Evolutionary conservation across 2,329 filamentous ascomycete species (phyloP).

Genomic region (Xylariaceae sp.): DNA sequence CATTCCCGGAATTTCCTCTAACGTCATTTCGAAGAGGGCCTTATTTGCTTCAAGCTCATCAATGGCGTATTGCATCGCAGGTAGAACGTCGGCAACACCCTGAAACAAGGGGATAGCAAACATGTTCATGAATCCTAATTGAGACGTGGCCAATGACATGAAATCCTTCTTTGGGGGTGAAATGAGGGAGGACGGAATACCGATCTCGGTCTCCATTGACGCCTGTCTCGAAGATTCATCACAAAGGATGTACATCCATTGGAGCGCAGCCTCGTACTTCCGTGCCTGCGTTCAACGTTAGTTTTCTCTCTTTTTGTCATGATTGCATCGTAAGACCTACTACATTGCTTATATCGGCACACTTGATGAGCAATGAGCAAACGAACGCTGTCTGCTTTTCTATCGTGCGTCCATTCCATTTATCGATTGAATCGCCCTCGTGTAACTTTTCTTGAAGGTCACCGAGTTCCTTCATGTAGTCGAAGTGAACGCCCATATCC

Average conservation of each 20-base stretch:
- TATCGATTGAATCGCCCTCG: constrained; percentile 65
- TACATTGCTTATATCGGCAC: constrained; percentile 98
- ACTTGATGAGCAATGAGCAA: constrained; percentile 96
- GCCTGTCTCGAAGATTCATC: constrained; percentile 94
- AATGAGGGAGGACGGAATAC: constrained; percentile 86
- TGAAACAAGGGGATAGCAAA: constrained; percentile 93
- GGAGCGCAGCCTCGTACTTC: constrained; percentile 76
- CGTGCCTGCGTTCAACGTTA: constrained; percentile 65
- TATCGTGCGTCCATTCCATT: constrained; percentile 75
- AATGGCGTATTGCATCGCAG: constrained; percentile 81
- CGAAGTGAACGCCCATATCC: constrained; percentile 96
- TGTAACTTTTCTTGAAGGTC: constrained; percentile 78
- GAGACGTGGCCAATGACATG: constrained; percentile 80
- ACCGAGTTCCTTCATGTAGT: constrained; percentile 90
- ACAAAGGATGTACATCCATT: constrained; percentile 93
- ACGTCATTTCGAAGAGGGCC: constrained; percentile 68
- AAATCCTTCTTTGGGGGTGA: constrained; percentile 82
- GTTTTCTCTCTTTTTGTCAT: neutral
- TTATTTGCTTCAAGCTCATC: constrained; percentile 81
- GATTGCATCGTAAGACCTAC: constrained; percentile 56
- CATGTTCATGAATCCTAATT: constrained; percentile 95
- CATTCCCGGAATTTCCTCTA: constrained; percentile 63
- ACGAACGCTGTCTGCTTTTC: constrained; percentile 78
- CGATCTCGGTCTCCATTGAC: constrained; percentile 84
- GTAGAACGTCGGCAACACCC: constrained; percentile 82